phyloP scores from a whole-genome alignment of 768 basidiomycete genomes.

The Porphyrellus cyaneotinctus region DNA sequence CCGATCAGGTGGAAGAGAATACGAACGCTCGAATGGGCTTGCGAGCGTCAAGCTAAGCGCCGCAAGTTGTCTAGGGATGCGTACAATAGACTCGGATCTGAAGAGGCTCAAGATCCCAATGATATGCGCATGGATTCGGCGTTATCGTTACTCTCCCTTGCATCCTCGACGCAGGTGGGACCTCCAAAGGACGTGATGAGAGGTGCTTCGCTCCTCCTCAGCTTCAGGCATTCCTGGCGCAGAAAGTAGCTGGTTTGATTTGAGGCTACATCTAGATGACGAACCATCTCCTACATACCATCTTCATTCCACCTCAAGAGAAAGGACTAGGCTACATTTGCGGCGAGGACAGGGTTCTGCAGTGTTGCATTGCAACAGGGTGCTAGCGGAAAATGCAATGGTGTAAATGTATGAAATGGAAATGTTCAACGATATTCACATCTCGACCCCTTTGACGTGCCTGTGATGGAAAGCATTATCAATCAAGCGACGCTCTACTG shows the following conservation, averaged over 20 bases:
- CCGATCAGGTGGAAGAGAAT: constrained; percentile 17
- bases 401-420: constrained; percentile 29
- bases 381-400: constrained; percentile 24
- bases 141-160: constrained; percentile 29
- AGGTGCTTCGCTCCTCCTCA: constrained; percentile 28
- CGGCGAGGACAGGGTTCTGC: constrained; percentile 16
- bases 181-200: constrained; percentile 23
- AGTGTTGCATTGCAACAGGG: constrained; percentile 25
- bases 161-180: constrained; percentile 9
- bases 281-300: constrained; percentile 23
- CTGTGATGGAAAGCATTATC: constrained; percentile 16
- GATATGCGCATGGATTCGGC: constrained; percentile 24
- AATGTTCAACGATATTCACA: constrained; percentile 25
- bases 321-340: constrained; percentile 29
- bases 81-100: constrained; percentile 15
- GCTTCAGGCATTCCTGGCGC: constrained; percentile 28
- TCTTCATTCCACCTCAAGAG: constrained; percentile 13
- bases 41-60: constrained; percentile 38
- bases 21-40: constrained; percentile 44
- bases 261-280: constrained; percentile 18
- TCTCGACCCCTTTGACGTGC: constrained; percentile 15
- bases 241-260: constrained; percentile 20
- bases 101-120: constrained; percentile 14
- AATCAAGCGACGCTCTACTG: constrained; percentile 29
- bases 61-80: constrained; percentile 24